Conservation (phyloP, 768 basidiomycete genomes). For the Brasilioporus rufonigricans region DNA sequence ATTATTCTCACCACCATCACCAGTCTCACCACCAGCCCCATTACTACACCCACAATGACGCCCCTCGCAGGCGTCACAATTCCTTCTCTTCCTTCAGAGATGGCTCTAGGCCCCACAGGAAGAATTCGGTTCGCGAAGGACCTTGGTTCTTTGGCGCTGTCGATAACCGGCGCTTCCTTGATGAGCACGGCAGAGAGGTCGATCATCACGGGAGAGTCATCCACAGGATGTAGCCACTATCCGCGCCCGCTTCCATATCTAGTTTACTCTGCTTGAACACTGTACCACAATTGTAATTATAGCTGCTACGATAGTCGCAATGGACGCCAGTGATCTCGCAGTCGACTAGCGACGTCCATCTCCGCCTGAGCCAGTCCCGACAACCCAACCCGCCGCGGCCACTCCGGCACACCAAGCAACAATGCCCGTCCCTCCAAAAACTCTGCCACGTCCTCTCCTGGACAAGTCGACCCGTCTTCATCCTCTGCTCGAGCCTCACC, state of each 20-base stretch:
- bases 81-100: slow-evolving; percentile 26
- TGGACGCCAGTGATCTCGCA: slow-evolving; percentile 67
- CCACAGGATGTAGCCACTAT: slow-evolving; percentile 21
- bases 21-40: slow-evolving; percentile 6
- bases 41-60: not conserved
- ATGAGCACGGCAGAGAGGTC: slow-evolving; percentile 29
- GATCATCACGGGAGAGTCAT: slow-evolving; percentile 25
- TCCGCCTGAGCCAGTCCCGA: slow-evolving; percentile 48
- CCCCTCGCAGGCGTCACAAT: slow-evolving; percentile 25
- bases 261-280: not conserved
- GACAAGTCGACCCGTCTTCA: not conserved
- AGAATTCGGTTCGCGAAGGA: slow-evolving; percentile 15
- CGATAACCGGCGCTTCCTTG: slow-evolving; percentile 17
- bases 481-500: no score
- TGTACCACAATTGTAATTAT: slow-evolving; percentile 3
- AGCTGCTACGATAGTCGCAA: slow-evolving; percentile 42
- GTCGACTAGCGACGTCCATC: slow-evolving; percentile 54
- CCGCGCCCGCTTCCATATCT: not conserved
- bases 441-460: slow-evolving; percentile 6
- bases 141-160: slow-evolving; percentile 22
- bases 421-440: slow-evolving; percentile 57
- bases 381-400: slow-evolving; percentile 5
- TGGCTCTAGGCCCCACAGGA: slow-evolving; percentile 15
- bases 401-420: slow-evolving; percentile 39
- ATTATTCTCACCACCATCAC: not conserved